Percentiles rank a stretch among this genome's conserved stretches.
These are phyloP conservation scores for Meyerozyma guilliermondii DNA, from an alignment of 1,139 yeast species.

Conservation along the genomic window DNA sequence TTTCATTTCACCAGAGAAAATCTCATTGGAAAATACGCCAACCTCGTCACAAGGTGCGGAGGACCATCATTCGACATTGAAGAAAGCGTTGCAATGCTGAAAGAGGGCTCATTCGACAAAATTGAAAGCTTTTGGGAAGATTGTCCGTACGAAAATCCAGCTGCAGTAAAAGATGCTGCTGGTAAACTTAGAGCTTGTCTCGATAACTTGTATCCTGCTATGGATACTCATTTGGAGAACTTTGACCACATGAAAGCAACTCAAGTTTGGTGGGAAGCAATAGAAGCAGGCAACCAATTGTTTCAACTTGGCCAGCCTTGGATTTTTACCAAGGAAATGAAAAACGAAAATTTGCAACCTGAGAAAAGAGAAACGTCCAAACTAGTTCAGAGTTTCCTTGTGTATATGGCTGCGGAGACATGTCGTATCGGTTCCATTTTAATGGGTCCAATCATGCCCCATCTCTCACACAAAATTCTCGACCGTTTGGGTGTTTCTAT, in stretches of 20 bases:
- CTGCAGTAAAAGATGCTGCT: conserved; percentile 14
- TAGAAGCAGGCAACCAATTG: conserved; percentile 60
- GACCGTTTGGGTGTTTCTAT: conserved; percentile 54
- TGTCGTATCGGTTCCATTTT: conserved; percentile 64
- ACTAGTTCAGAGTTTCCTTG: conserved; percentile 44
- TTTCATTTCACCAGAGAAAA: conserved; percentile 56
- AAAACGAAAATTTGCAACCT: conserved; percentile 27
- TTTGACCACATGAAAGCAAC: conserved; percentile 61
- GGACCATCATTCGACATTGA: conserved; percentile 61
- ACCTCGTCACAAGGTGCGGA: conserved; percentile 68
- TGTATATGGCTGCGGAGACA: conserved; percentile 66
- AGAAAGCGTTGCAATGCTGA: conserved; percentile 30
- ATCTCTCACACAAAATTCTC: conserved; percentile 50
- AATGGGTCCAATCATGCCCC: conserved; percentile 70
- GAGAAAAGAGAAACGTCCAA: conserved; percentile 12
- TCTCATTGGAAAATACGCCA: conserved; percentile 79
- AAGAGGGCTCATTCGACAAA: conserved; percentile 17
- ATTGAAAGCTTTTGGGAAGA: conserved; percentile 20
- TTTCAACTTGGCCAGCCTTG: conserved; percentile 63
- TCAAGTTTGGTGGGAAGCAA: conserved; percentile 54
- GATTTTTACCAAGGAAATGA: conserved; percentile 28
- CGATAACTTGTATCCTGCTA: conserved; percentile 21
- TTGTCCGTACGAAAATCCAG: conserved; percentile 11
- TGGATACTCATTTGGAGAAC: conserved; percentile 37
- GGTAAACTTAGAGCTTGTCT: conserved; percentile 12